Evolutionary conservation across 768 basidiomycete species (phyloP), one percentile per base, ranked within the genome.

Genomic region (Auricularia auricula-judae): DNA sequence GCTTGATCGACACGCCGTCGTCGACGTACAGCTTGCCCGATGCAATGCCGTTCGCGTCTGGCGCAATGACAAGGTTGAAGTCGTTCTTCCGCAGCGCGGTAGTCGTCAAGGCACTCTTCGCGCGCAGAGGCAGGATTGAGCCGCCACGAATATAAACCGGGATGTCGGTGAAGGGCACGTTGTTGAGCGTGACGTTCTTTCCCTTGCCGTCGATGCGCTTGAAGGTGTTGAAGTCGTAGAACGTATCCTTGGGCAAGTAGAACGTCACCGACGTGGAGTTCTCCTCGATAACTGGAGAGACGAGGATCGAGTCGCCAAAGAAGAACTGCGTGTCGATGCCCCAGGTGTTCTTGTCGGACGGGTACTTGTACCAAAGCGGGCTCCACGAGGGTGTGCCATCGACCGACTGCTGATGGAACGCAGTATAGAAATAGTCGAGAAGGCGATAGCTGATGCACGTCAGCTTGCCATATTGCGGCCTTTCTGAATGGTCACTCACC

Each of bases 371-470:
- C 79, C 80, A 88, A 39, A 88, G 71, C 14, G 87, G 85, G 64
- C 82, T 76, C n/a, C 87, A 75, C 34, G 87, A 78, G 4, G 87
- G 85, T 0, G 85, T 84, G 16, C 87, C 87, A 66, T 84, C 80
- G 16, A 76, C 60, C 65, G 76, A 75, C 2, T 84, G 83, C 60
- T 78, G 72, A 70, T 88, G 86, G 79, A 88, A 84, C 1, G 85
- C 80, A 3, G 87, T 89, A 72, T 86, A 88, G 65, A 89, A 71
- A 73, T 89, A 88, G 70, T 88, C 87, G 58, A 89, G 68, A 3
- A 88, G 76, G 29, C 47, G 47, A 21, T 51, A 51, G 47, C 85
- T 86, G 62, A 62, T 8, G 33, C 7, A 14, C 8, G 7, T 54
- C n/a, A 54, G 53, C 53, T 54, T n/a, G 8, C 1, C 29, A n/a